Evolutionary conservation across 495 filamentous ascomycete species (phyloP), one percentile per base, ranked within the genome.

Genomic region (Tuber melanosporum): DNA sequence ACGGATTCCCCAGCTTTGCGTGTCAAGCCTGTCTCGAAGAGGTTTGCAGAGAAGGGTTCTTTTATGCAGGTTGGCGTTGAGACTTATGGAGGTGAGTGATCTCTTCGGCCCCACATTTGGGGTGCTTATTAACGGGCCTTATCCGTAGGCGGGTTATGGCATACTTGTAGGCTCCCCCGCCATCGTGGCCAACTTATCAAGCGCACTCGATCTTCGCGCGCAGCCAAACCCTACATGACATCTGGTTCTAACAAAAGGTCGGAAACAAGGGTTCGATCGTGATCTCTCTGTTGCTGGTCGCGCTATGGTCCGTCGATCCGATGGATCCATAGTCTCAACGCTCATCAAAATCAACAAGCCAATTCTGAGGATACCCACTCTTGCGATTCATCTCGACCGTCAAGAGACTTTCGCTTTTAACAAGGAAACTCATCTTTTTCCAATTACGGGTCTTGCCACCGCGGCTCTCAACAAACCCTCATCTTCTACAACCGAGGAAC

Each of bases 41-140:
- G 94, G 85, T 87, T 89, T 75, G 88, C 86, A 49, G 85, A 84
- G 76, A 85, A 84, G 73, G 92, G 92, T 78, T 94, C 95, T n/a
- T 99, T 94, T 85, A 83, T 98, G 71, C 95, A 99, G 85, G 92
- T 98, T 69, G 95, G 94, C 72, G 94, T 97, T 71, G 95, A 99
- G 86, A 94, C 93, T 17, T 99, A 99, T 83, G 95, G 96, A 77
- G 96, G 95, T 80, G 70, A 52, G 47, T 69, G 71, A 73, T 66
- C 46, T 86, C 91, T 72, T 92, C 90, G 90, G n/a, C 26, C 41
- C 46, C n/a, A 26, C 12, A 32, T 17, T 26, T 45, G 6, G 6
- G 17, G 44, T 10, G 26, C 32, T 71, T 74, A 70, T 46, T 57
- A 39, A 19, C 47, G 39, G n/a, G 36, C 9, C 20, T 66, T 44